Evolutionary conservation across 805 yeast species (phyloP).

Genomic region (Metschnikowia peoriensis): DNA sequence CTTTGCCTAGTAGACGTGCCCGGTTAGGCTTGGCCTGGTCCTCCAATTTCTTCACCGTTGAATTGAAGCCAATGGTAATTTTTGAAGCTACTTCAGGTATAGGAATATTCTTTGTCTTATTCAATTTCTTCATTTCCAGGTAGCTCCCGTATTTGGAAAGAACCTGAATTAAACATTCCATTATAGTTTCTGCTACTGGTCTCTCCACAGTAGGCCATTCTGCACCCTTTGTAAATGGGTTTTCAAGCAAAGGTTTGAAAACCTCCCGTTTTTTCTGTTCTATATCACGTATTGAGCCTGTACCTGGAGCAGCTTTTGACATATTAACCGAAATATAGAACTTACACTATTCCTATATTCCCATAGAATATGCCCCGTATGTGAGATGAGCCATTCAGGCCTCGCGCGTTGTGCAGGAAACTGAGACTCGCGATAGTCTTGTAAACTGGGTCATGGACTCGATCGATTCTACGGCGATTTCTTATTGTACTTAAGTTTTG

Average conservation of each 20-base stretch:
- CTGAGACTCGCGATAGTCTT: not conserved
- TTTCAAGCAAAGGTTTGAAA: constrained; percentile 62
- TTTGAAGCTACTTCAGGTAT: constrained; percentile 24
- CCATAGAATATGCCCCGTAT: no score
- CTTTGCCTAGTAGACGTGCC: constrained; percentile 13
- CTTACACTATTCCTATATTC: no score
- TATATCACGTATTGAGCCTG: constrained; percentile 45
- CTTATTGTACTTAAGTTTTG: not conserved
- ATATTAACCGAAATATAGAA: not conserved
- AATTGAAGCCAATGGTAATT: constrained; percentile 53
- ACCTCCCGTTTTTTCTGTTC: constrained; percentile 55
- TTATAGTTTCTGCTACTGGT: constrained; percentile 8
- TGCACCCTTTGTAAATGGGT: constrained; percentile 52
- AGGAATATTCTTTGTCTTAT: constrained; percentile 10
- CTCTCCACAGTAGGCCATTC: constrained; percentile 18
- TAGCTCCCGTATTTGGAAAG: constrained; percentile 18
- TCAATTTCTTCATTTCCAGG: constrained; percentile 6
- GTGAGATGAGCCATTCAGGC: constrained; percentile 1
- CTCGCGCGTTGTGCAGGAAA: not conserved
- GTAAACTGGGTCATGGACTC: not conserved
- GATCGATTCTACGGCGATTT: not conserved
- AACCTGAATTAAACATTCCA: constrained; percentile 14
- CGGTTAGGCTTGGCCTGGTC: constrained; percentile 33
- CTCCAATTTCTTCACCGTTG: constrained; percentile 49
- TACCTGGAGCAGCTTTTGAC: constrained; percentile 7